Conservation (phyloP, 2,329 filamentous ascomycete species). For the Beauveria sp. region DNA sequence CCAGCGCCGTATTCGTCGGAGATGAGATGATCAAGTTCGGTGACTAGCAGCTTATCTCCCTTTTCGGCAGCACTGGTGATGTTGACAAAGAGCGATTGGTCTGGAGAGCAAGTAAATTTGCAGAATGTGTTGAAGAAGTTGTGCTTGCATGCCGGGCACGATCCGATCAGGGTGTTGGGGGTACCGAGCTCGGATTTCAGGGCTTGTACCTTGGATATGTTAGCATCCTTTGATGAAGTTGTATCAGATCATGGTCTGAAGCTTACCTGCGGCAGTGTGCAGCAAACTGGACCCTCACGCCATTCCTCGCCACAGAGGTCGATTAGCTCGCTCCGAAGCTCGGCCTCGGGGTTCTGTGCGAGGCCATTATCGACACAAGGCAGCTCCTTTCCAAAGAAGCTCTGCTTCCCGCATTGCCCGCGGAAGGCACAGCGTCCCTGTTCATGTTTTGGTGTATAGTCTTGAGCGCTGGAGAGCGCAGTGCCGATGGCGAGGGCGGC, state of each 20-base stretch:
- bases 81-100: constrained; percentile 93
- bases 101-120: constrained; percentile 94
- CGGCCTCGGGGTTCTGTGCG: constrained; percentile 65
- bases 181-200: constrained; percentile 80
- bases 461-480: constrained; percentile 20
- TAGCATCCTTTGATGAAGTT: neutral
- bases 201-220: constrained; percentile 53
- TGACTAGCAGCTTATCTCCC: constrained; percentile 54
- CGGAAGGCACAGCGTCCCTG: constrained; percentile 82
- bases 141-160: constrained; percentile 92
- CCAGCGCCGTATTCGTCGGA: constrained; percentile 75
- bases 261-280: constrained; percentile 65
- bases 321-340: constrained; percentile 69
- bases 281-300: constrained; percentile 78
- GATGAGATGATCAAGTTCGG: constrained; percentile 83
- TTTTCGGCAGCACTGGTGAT: constrained; percentile 67
- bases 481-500: constrained; percentile 23
- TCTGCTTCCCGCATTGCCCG: constrained; percentile 84
- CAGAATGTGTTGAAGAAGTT: constrained; percentile 99
- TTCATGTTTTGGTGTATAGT: constrained; percentile 62
- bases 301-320: constrained; percentile 83
- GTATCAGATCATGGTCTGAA: neutral
- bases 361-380: constrained; percentile 88
- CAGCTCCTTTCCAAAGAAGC: constrained; percentile 80
- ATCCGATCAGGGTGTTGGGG: constrained; percentile 80